Evolutionary conservation across 345 rosid species (phyloP).

Genomic region (Salix viminalis): DNA sequence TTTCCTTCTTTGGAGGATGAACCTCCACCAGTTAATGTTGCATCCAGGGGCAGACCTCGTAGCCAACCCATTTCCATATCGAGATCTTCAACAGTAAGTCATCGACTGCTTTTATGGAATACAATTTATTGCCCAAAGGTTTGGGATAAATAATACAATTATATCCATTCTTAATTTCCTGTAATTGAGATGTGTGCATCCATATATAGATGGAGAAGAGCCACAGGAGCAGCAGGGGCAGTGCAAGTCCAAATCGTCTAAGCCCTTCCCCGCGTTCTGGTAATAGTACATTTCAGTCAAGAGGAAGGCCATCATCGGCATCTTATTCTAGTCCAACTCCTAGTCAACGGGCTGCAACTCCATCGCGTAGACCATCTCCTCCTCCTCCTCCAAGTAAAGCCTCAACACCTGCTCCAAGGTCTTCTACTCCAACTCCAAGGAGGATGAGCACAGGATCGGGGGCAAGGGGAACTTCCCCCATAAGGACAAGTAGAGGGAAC

Average conservation of each 20-base stretch:
- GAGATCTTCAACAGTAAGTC: slow-evolving; percentile 85
- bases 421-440: slow-evolving; percentile 71
- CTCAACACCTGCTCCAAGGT: slow-evolving; percentile 57
- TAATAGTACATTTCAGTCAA: slow-evolving; percentile 54
- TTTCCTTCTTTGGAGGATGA: slow-evolving; percentile 91
- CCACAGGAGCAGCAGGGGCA: slow-evolving; percentile 81
- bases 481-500: slow-evolving; percentile 64
- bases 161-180: not conserved
- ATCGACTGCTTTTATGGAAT: slow-evolving; percentile 13
- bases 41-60: slow-evolving; percentile 74
- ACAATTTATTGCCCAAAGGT: not conserved
- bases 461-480: slow-evolving; percentile 75
- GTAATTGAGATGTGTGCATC: slow-evolving; percentile 2
- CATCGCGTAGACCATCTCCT: slow-evolving; percentile 72
- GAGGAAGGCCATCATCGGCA: slow-evolving; percentile 81
- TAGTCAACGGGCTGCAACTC: slow-evolving; percentile 50
- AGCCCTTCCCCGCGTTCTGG: slow-evolving; percentile 87
- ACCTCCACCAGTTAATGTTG: slow-evolving; percentile 49
- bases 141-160: not conserved
- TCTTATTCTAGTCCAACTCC: slow-evolving; percentile 67
- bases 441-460: slow-evolving; percentile 71
- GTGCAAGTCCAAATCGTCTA: slow-evolving; percentile 91
- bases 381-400: slow-evolving; percentile 70
- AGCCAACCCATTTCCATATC: slow-evolving; percentile 89
- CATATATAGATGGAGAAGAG: slow-evolving; percentile 85